These are phyloP conservation scores for Myriosclerotinia duriaeana DNA, from an alignment of 2,329 filamentous ascomycete genomes.

Conservation along the genomic window DNA sequence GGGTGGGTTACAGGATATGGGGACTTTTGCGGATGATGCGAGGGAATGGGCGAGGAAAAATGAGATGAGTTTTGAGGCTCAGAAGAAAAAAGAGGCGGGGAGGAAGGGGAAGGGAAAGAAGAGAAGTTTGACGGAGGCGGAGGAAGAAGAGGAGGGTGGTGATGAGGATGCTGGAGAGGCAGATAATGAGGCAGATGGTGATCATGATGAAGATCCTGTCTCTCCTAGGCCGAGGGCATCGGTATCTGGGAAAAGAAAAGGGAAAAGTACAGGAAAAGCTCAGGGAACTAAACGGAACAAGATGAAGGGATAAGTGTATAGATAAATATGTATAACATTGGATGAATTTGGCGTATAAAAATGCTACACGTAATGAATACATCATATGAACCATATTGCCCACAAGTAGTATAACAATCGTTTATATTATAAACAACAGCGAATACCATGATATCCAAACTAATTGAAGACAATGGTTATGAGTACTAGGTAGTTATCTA, in stretches of 20 bases:
- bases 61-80: slow-evolving; percentile 38
- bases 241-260: slow-evolving; percentile 16
- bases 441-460: too few relatives aligned
- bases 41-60: slow-evolving; percentile 39
- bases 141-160: slow-evolving; percentile 16
- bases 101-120: slow-evolving; percentile 22
- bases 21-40: slow-evolving; percentile 40
- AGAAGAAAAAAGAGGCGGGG: slow-evolving; percentile 29
- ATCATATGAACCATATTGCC: not conserved
- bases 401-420: too few relatives aligned
- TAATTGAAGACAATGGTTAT: too few relatives aligned
- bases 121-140: slow-evolving; percentile 21
- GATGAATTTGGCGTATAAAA: not conserved
- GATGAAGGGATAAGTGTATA: not conserved
- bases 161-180: slow-evolving; percentile 14
- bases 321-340: not conserved
- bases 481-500: too few relatives aligned
- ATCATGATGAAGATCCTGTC: slow-evolving; percentile 1
- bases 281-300: not conserved
- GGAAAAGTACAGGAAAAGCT: not conserved
- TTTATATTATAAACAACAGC: too few relatives aligned
- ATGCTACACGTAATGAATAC: not conserved
- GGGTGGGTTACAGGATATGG: slow-evolving; percentile 11
- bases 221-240: not conserved
- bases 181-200: slow-evolving; percentile 13